Base-by-base conservation (phyloP, 768 basidiomycete species). In the Mycena alexandri region DNA sequence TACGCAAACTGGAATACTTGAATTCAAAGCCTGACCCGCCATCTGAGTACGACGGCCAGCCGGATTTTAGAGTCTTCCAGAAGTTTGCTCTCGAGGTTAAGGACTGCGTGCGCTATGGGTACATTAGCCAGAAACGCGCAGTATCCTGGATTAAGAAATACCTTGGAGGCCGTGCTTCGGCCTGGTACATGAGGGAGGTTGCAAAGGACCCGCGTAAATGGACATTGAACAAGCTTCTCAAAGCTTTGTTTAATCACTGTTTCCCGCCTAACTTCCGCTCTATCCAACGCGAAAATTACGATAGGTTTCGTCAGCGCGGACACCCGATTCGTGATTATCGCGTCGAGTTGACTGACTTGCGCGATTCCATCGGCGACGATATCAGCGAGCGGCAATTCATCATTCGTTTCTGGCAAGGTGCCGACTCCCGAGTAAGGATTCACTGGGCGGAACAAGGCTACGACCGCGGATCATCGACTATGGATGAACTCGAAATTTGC, bases 371-470 rank as follows among this genome's bases (percentile, higher is more conserved):
- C 46, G 71, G 71, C 5, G 61, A 69, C 36, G 53, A 54, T 33
- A 48, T 72, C 21, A 51, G 44, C 36, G 58, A 67, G 4, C 29
- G 52, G 19, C 60, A 67, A 7, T 50, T 65, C 14, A 56, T 70
- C 0, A 22, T 63, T 24, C 61, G 42, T 6, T 72, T 72, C 57
- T 72, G 69, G 71, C 46, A 59, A n/a, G 36, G 56, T 21, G 68
- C 68, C 21, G 48, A 59, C 51, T 52, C n/a, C 12, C 56, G 57
- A n/a, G 16, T 72, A 6, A 11, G 56, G 13, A 14, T n/a, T 10
- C 25, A 43, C 17, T 64, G 68, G 34, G 62, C 64, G 4, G 44
- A 62, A 10, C 43, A 64, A 5, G n/a, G n/a, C n/a, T n/a, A n/a
- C n/a, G n/a, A n/a, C n/a, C n/a, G n/a, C n/a, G n/a, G n/a, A n/a